phyloP scores from a whole-genome alignment of 257 asterid genomes.

The Coffea canephora region DNA sequence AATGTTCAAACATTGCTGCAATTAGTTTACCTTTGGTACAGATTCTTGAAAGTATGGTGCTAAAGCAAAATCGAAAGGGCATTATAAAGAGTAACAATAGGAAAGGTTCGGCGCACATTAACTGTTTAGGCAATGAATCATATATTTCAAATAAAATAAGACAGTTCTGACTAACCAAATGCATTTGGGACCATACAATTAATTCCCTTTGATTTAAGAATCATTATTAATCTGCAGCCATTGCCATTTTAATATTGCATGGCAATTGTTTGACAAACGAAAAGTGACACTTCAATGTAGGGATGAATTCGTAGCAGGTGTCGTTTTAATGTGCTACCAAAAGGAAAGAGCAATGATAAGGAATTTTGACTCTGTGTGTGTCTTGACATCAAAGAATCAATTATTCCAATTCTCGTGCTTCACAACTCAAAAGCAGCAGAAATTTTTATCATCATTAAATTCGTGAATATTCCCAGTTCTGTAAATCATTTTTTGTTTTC shows the following conservation, averaged over 20 bases:
- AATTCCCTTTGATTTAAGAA: no score
- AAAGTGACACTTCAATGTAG: neutral
- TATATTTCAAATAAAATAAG: no score
- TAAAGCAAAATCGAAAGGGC: no score
- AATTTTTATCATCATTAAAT: neutral
- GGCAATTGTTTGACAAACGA: neutral
- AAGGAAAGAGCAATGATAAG: neutral
- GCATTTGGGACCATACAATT: no score
- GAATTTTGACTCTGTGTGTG: neutral
- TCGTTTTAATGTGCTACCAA: neutral
- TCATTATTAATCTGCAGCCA: neutral
- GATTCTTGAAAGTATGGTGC: no score
- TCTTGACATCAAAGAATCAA: neutral
- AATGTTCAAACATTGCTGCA: no score
- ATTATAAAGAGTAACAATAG: no score
- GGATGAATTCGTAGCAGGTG: neutral
- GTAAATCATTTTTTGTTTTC: neutral
- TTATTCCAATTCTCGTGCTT: constrained; percentile 15
- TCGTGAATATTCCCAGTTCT: neutral
- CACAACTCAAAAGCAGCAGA: constrained; percentile 15
- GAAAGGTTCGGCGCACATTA: no score
- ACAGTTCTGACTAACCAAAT: no score
- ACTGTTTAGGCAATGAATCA: no score
- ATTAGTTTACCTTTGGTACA: no score
- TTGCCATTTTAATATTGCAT: neutral